A percentile compares a stretch with the other conserved stretches of the same genome.
These are phyloP conservation scores for Gossypium lobatum DNA, from an alignment of 441 rosid species.

Conservation along the genomic window DNA sequence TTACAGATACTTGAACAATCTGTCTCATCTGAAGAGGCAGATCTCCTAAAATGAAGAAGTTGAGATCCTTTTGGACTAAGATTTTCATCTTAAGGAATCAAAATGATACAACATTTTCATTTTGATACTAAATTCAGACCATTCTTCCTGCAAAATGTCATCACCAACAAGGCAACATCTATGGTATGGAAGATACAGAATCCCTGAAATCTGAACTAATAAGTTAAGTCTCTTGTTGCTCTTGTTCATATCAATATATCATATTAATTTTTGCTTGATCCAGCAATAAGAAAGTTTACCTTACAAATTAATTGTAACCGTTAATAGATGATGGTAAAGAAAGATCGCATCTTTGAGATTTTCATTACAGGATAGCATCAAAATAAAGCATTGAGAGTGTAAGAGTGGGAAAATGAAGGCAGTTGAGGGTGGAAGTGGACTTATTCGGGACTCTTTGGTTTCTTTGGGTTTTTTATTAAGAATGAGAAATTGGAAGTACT, in stretches of 20 bases:
- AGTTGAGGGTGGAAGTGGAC: no score
- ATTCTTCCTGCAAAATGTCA: constrained; percentile 62
- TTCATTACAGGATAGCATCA: constrained; percentile 48
- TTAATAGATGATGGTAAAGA: constrained; percentile 24
- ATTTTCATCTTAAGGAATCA: constrained; percentile 56
- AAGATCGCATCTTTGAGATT: constrained; percentile 41
- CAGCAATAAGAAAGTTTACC: neutral
- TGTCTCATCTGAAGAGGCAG: constrained; percentile 32
- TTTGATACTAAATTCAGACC: constrained; percentile 62
- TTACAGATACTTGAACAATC: neutral
- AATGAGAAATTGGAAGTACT: no score
- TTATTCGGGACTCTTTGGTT: no score
- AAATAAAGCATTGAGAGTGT: constrained; percentile 42
- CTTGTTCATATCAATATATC: constrained; percentile 57
- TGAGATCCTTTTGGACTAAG: constrained; percentile 65
- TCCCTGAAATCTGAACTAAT: constrained; percentile 69
- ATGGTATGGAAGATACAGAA: constrained; percentile 51
- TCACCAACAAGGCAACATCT: constrained; percentile 28
- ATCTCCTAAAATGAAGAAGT: constrained; percentile 43
- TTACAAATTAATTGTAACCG: neutral
- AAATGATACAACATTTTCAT: constrained; percentile 38
- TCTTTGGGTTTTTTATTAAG: no score
- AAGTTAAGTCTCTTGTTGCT: constrained; percentile 37
- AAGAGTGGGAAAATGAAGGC: constrained; percentile 7
- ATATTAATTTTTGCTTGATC: constrained; percentile 72